Evolutionary conservation across 805 yeast genomes (phyloP).

Genomic region (Priceomyces castillae): DNA sequence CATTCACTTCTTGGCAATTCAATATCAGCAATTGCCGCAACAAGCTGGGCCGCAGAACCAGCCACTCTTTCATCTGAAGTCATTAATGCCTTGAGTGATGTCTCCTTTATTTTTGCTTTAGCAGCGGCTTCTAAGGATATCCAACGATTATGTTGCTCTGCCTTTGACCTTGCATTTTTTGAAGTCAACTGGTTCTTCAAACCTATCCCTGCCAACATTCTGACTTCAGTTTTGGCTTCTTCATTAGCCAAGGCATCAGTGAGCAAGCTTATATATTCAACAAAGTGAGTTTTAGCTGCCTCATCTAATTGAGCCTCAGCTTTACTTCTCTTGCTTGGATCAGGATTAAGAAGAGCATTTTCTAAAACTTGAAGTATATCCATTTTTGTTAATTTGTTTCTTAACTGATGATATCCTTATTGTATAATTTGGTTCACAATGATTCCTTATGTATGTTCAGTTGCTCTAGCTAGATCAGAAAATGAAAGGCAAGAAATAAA

Average conservation of each 20-base stretch:
- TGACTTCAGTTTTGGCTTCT: conserved; percentile 66
- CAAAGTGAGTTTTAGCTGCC: conserved; percentile 73
- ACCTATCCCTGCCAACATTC: conserved; percentile 87
- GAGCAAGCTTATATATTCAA: conserved; percentile 66
- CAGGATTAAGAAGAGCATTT: conserved; percentile 70
- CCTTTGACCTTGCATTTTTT: conserved; percentile 62
- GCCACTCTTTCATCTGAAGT: conserved; percentile 76
- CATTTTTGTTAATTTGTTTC: conserved; percentile 11
- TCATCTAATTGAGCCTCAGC: conserved; percentile 77
- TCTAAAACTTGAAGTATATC: conserved; percentile 70
- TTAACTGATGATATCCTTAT: neutral
- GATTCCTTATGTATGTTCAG: neutral
- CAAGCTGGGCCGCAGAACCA: conserved; percentile 85
- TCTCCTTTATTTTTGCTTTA: conserved; percentile 63
- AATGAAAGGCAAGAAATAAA: neutral
- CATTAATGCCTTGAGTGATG: conserved; percentile 56
- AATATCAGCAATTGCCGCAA: conserved; percentile 95
- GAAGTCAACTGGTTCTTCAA: conserved; percentile 86
- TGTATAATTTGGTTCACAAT: no score
- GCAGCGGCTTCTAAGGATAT: conserved; percentile 50
- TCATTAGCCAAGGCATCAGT: conserved; percentile 70
- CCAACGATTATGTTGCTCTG: conserved; percentile 73
- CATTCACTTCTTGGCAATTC: conserved; percentile 87
- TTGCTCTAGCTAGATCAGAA: neutral
- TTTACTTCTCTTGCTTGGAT: conserved; percentile 62